Evolutionary conservation across 192 early-diverging fungal genomes (phyloP).

Genomic region (Entomortierella beljakovae): DNA sequence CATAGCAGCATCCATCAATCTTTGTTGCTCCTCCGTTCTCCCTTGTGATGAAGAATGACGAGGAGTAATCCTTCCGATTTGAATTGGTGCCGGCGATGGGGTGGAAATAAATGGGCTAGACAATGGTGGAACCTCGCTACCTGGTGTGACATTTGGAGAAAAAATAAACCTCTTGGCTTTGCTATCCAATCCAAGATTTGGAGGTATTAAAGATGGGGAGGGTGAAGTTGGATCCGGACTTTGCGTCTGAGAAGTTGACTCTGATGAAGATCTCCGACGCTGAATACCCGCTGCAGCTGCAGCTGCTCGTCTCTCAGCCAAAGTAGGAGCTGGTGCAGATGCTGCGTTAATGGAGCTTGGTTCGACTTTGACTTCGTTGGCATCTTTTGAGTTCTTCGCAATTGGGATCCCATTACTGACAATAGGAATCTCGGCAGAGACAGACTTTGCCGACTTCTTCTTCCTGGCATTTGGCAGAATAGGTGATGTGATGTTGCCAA

Average conservation of each 20-base stretch:
- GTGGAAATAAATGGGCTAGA: conserved; percentile 35
- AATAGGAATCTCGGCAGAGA: conserved; percentile 40
- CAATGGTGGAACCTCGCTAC: conserved; percentile 17
- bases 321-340: conserved; percentile 10
- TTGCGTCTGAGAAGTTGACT: conserved; percentile 2
- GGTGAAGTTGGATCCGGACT: too few relatives aligned
- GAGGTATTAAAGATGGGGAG: conserved; percentile 22
- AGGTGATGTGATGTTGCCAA: conserved; percentile 1
- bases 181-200: conserved; percentile 32
- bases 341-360: not conserved
- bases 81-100: conserved; percentile 40
- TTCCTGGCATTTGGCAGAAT: conserved; percentile 21
- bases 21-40: conserved; percentile 62
- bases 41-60: conserved; percentile 34
- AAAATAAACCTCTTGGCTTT: conserved; percentile 18
- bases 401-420: not conserved
- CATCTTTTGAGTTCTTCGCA: not conserved
- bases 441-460: conserved; percentile 26
- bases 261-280: conserved; percentile 40
- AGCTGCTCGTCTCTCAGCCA: conserved; percentile 43
- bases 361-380: not conserved
- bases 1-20: conserved; percentile 71
- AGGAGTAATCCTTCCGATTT: conserved; percentile 43
- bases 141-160: conserved; percentile 33
- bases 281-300: conserved; percentile 36